A percentile compares a stretch with the other conserved stretches of the same genome.
These are phyloP conservation scores for Paecilomyces sp. DNA, from an alignment of 2,329 filamentous ascomycete genomes.

Conservation along the genomic window DNA sequence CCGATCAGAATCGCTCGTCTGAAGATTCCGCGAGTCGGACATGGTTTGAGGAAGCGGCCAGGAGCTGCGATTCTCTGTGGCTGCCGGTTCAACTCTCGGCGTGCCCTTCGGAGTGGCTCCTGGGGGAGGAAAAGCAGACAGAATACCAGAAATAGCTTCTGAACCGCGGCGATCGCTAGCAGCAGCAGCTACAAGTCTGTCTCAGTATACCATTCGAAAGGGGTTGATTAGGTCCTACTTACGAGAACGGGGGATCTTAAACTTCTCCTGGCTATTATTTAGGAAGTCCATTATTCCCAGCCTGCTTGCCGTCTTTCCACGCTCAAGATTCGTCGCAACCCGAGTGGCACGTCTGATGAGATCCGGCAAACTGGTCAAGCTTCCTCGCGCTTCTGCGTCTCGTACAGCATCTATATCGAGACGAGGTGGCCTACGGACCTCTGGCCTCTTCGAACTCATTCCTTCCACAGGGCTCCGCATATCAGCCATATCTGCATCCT, in stretches of 20 bases:
- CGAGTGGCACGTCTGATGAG: conserved; percentile 82
- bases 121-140: conserved; percentile 59
- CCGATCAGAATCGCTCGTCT: conserved; percentile 14
- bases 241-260: conserved; percentile 16
- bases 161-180: conserved; percentile 32
- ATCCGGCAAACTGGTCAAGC: conserved; percentile 85
- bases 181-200: not conserved
- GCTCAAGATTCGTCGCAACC: conserved; percentile 80
- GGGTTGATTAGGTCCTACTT: conserved; percentile 8
- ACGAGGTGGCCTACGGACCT: conserved; percentile 53
- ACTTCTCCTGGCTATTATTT: conserved; percentile 22
- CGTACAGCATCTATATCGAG: conserved; percentile 77
- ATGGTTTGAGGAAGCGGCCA: conserved; percentile 34
- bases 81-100: conserved; percentile 30
- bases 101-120: conserved; percentile 37
- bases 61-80: conserved; percentile 35
- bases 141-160: conserved; percentile 55
- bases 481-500: not conserved
- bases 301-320: conserved; percentile 61
- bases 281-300: conserved; percentile 45
- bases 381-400: conserved; percentile 75
- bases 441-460: conserved; percentile 34
- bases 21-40: conserved; percentile 24
- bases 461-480: conserved; percentile 17
- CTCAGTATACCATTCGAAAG: conserved; percentile 3